These are phyloP conservation scores for Saccharata proteae DNA, from an alignment of 2,329 filamentous ascomycete genomes.

Conservation along the genomic window DNA sequence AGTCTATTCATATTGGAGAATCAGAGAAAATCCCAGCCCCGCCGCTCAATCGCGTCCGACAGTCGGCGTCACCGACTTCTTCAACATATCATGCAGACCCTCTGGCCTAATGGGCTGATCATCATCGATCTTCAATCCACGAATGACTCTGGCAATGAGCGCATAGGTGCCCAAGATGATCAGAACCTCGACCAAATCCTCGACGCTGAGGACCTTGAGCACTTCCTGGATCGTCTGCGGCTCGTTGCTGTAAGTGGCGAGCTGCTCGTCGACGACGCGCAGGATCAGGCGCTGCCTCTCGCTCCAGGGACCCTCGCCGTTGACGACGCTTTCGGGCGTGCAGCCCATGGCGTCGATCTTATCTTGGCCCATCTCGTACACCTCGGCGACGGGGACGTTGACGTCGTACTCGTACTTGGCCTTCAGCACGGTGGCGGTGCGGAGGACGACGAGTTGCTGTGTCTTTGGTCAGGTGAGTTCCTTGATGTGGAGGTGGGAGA, in stretches of 20 bases:
- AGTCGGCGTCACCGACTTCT: constrained; percentile 4
- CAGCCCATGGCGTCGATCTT: constrained; percentile 1
- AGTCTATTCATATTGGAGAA: no score
- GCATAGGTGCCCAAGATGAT: constrained; percentile 4
- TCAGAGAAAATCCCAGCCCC: no score
- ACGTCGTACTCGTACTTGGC: constrained; percentile 16
- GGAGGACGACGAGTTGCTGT: constrained; percentile 14
- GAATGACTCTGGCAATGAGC: constrained; percentile 1
- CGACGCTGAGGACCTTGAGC: neutral
- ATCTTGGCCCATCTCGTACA: neutral
- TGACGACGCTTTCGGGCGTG: neutral
- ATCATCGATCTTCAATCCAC: constrained; percentile 4
- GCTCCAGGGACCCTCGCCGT: neutral
- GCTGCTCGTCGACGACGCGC: constrained; percentile 4
- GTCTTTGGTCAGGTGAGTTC: no score
- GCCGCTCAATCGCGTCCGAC: no score
- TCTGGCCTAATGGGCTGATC: constrained; percentile 1
- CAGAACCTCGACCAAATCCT: constrained; percentile 3
- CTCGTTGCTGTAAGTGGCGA: constrained; percentile 6
- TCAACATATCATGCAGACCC: neutral
- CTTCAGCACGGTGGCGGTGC: constrained; percentile 13
- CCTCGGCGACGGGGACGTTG: constrained; percentile 13
- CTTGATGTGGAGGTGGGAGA: neutral
- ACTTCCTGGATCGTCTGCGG: neutral
- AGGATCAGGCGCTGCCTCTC: constrained; percentile 2